Evolutionary conservation across 108 stramenopile species (phyloP).

Genomic region (Cyclotella choctawhatcheeana): DNA sequence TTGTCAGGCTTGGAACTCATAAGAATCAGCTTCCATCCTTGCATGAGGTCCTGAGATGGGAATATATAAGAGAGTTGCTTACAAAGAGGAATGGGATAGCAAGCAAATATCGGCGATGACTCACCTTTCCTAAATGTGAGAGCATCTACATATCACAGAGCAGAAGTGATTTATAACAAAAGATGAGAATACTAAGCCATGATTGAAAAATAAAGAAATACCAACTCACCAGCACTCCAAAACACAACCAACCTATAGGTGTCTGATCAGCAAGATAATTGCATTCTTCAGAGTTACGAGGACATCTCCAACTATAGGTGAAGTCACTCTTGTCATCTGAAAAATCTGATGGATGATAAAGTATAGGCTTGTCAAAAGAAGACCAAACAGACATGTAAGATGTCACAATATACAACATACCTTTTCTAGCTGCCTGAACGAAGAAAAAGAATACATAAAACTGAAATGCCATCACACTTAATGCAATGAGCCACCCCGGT

Average conservation of each 20-base stretch:
- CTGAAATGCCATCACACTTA: constrained; percentile 6
- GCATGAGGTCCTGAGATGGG: constrained; percentile 21
- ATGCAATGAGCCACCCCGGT: constrained; percentile 12
- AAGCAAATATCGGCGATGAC: too few relatives aligned
- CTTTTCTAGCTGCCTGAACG: constrained; percentile 16
- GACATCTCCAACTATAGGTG: constrained; percentile 21
- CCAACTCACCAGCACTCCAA: too few relatives aligned
- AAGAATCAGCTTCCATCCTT: constrained; percentile 13
- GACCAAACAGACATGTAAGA: too few relatives aligned
- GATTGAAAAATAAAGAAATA: too few relatives aligned
- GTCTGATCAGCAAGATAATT: constrained; percentile 15
- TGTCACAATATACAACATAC: too few relatives aligned
- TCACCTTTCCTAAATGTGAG: not conserved
- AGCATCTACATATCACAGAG: too few relatives aligned
- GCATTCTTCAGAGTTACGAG: constrained; percentile 14
- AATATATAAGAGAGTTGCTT: too few relatives aligned
- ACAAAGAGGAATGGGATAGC: too few relatives aligned
- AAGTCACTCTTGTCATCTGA: constrained; percentile 20
- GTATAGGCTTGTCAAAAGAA: too few relatives aligned
- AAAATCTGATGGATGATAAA: constrained; percentile 17
- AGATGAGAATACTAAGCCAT: too few relatives aligned
- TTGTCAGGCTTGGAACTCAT: not conserved
- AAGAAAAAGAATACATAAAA: constrained; percentile 9
- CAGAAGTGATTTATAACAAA: too few relatives aligned
- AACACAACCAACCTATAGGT: constrained; percentile 3